phyloP scores from a whole-genome alignment of 225 moss, liverwort and hornwort species.

The Physcomitrium patens region DNA sequence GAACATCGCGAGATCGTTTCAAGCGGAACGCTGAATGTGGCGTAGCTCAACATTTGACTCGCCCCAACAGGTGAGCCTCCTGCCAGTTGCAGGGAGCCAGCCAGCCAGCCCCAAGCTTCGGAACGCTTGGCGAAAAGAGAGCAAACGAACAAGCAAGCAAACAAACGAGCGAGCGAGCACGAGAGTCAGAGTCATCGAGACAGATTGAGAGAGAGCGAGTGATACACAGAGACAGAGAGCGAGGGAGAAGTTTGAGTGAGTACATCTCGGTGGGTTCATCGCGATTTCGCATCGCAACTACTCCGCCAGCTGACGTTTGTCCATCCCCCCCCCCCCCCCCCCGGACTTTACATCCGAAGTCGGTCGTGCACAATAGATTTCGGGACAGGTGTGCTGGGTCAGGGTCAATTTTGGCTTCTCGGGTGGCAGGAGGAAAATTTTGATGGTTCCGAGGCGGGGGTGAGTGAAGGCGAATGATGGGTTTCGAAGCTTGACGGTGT shows the following conservation, averaged over 20 bases:
- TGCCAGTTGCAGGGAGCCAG: neutral
- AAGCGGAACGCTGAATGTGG: neutral
- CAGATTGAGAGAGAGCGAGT: neutral
- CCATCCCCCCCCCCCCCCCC: neutral
- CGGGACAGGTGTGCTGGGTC: neutral
- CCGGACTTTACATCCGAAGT: neutral
- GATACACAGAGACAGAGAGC: neutral
- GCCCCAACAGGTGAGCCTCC: neutral
- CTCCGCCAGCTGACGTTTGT: neutral
- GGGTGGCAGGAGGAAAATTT: no score
- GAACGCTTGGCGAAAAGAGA: no score
- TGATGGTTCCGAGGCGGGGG: no score
- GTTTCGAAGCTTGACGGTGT: neutral
- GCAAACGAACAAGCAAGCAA: neutral
- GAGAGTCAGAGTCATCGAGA: no score
- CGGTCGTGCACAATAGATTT: neutral
- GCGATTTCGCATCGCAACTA: slow-evolving; percentile 14
- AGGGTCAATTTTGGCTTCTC: slow-evolving; percentile 8
- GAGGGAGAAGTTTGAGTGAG: neutral
- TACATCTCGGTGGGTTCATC: neutral
- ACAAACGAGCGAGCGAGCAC: neutral
- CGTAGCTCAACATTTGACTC: neutral
- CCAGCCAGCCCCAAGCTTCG: neutral
- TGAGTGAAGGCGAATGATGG: neutral
- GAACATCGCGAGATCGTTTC: neutral